phyloP scores from a whole-genome alignment of 78 protist genomes.

The Planoprotostelium fungivorum region DNA sequence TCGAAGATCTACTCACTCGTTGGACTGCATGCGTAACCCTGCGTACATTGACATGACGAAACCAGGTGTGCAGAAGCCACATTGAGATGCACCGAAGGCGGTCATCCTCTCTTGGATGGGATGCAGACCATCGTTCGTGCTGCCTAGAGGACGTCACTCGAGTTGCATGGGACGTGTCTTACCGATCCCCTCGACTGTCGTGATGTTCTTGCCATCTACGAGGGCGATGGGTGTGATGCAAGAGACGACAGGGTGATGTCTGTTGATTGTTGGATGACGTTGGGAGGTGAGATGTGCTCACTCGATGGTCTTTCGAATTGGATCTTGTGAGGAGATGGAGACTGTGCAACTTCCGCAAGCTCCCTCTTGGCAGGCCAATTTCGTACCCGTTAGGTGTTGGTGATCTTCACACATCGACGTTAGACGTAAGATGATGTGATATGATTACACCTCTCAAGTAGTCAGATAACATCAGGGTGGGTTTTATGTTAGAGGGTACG shows the following conservation, averaged over 20 bases:
- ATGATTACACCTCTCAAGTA: neutral
- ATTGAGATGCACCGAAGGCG: slow-evolving; percentile 64
- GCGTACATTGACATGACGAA: slow-evolving; percentile 58
- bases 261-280: slow-evolving; percentile 14
- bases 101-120: slow-evolving; percentile 12
- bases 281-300: neutral
- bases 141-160: neutral
- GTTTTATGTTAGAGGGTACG: neutral
- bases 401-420: neutral
- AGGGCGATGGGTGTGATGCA: slow-evolving; percentile 78
- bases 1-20: neutral
- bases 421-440: neutral
- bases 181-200: slow-evolving; percentile 86
- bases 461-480: neutral
- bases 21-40: slow-evolving; percentile 24
- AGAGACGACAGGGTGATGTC: slow-evolving; percentile 64
- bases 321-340: slow-evolving; percentile 38
- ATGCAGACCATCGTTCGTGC: neutral
- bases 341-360: slow-evolving; percentile 96
- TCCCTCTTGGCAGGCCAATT: slow-evolving; percentile 93
- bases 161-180: neutral
- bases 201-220: slow-evolving; percentile 61
- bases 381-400: slow-evolving; percentile 81
- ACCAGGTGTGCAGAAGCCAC: slow-evolving; percentile 92
- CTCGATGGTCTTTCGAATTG: neutral